Evolutionary conservation across 2,329 filamentous ascomycete species (phyloP).

Genomic region (Ophiostoma sp.): DNA sequence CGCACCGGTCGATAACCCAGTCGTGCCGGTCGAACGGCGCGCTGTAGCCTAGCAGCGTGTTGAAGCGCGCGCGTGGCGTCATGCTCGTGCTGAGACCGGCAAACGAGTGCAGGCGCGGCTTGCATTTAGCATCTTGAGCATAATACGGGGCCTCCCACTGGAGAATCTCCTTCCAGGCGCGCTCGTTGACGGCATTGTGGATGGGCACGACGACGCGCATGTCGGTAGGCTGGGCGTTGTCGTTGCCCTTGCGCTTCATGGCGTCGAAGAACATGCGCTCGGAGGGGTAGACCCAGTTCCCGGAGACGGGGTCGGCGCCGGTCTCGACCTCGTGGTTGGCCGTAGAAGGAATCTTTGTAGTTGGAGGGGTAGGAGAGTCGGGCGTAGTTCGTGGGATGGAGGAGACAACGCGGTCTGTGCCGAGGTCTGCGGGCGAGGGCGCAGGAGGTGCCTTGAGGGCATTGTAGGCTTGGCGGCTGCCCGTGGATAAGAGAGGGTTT

Average conservation of each 20-base stretch:
- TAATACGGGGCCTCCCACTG: slow-evolving; percentile 72
- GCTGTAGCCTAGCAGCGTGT: slow-evolving; percentile 80
- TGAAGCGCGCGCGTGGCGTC: slow-evolving; percentile 77
- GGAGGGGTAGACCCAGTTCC: slow-evolving; percentile 96
- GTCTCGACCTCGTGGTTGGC: slow-evolving; percentile 73
- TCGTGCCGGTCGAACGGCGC: slow-evolving; percentile 93
- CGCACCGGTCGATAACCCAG: slow-evolving; percentile 93
- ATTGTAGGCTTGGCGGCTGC: slow-evolving; percentile 10
- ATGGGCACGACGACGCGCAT: slow-evolving; percentile 94
- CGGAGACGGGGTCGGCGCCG: slow-evolving; percentile 60
- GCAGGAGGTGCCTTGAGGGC: slow-evolving; percentile 23
- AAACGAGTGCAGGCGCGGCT: slow-evolving; percentile 79
- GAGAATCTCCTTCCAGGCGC: slow-evolving; percentile 88
- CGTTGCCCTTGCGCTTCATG: slow-evolving; percentile 84
- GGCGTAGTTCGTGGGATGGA: slow-evolving; percentile 60
- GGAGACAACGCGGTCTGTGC: slow-evolving; percentile 66
- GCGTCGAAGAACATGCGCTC: slow-evolving; percentile 98
- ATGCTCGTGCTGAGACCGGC: slow-evolving; percentile 63
- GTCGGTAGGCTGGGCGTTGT: slow-evolving; percentile 62
- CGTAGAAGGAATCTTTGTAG: slow-evolving; percentile 35
- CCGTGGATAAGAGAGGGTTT: neutral
- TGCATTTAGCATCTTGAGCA: slow-evolving; percentile 54
- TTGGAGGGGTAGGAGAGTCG: slow-evolving; percentile 34
- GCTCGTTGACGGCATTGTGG: slow-evolving; percentile 97
- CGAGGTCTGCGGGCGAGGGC: slow-evolving; percentile 40